Evolutionary conservation across 2,329 filamentous ascomycete species (phyloP).

Genomic region (Hortaea werneckii): DNA sequence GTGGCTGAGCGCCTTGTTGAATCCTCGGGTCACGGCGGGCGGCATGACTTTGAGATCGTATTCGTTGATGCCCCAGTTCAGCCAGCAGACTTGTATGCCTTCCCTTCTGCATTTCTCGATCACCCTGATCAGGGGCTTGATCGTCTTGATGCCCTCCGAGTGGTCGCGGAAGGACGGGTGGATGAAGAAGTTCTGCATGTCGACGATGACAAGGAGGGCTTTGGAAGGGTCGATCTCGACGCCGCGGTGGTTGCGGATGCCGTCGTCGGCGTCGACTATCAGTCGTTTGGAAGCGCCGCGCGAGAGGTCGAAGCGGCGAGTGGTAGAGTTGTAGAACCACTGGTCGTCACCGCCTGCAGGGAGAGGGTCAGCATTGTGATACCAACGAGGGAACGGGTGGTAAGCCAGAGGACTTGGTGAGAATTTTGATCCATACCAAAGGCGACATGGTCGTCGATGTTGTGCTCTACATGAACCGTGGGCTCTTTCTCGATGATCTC

Average conservation of each 20-base stretch:
- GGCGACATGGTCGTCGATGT: constrained; percentile 29
- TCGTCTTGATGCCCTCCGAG: constrained; percentile 22
- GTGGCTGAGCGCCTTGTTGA: constrained; percentile 24
- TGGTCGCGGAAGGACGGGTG: constrained; percentile 23
- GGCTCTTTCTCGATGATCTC: constrained; percentile 12
- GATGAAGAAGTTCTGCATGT: constrained; percentile 38
- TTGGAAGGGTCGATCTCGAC: constrained; percentile 31
- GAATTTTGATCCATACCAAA: constrained; percentile 17
- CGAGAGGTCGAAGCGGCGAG: constrained; percentile 33
- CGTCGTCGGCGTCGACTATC: constrained; percentile 31
- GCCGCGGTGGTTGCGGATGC: constrained; percentile 30
- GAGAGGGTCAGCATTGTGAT: constrained; percentile 1
- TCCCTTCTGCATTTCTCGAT: constrained; percentile 32
- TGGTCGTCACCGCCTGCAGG: constrained; percentile 27
- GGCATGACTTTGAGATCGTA: constrained; percentile 29
- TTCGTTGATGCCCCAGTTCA: constrained; percentile 34
- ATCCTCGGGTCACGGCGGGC: constrained; percentile 32
- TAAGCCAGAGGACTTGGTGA: constrained; percentile 9
- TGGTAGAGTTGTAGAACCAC: constrained; percentile 32
- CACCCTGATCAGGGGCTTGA: constrained; percentile 28
- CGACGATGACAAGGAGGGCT: constrained; percentile 31
- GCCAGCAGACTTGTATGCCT: constrained; percentile 31
- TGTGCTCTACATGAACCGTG: constrained; percentile 19
- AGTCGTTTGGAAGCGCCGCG: constrained; percentile 28
- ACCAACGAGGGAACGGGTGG: neutral